A percentile compares a stretch with the other conserved stretches of the same genome.
Conservation (phyloP, 1,139 yeast species). For the Eremothecium coryli region DNA sequence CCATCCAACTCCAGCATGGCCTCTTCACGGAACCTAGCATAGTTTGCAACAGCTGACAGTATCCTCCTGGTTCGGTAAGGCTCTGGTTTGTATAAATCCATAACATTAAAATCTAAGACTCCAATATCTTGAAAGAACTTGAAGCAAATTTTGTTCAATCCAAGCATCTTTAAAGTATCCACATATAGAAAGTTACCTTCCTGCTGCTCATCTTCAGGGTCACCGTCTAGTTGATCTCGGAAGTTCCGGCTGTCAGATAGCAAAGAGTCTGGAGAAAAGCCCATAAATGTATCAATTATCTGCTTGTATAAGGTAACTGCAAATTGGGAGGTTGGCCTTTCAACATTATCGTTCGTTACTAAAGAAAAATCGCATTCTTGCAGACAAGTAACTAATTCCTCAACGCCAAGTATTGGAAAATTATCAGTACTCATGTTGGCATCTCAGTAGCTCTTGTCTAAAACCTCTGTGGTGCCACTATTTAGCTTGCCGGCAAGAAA, state of each 20-base stretch:
- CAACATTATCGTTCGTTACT: conserved; percentile 54
- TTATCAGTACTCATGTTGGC: conserved; percentile 31
- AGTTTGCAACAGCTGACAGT: conserved; percentile 76
- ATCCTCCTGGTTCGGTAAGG: conserved; percentile 52
- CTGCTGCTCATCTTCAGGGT: conserved; percentile 31
- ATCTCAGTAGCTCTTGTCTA: too few relatives aligned
- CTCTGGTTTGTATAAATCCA: conserved; percentile 68
- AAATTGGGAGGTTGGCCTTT: conserved; percentile 58
- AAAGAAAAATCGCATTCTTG: conserved; percentile 51
- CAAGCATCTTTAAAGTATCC: conserved; percentile 40
- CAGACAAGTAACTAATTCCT: conserved; percentile 55
- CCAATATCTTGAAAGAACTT: conserved; percentile 67
- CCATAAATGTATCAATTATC: conserved; percentile 61
- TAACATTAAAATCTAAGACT: conserved; percentile 61
- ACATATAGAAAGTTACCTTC: conserved; percentile 23
- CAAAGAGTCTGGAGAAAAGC: conserved; percentile 43
- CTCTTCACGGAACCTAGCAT: conserved; percentile 75
- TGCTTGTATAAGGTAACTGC: conserved; percentile 58
- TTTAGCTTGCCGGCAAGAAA: too few relatives aligned
- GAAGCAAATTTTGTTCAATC: conserved; percentile 50
- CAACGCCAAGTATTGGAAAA: conserved; percentile 59
- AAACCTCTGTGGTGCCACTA: too few relatives aligned
- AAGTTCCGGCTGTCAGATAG: conserved; percentile 21
- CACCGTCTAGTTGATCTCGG: conserved; percentile 14
- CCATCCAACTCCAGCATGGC: conserved; percentile 60